Evolutionary conservation across 2,329 filamentous ascomycete species (phyloP).

Genomic region (Pleomassaria siparia): DNA sequence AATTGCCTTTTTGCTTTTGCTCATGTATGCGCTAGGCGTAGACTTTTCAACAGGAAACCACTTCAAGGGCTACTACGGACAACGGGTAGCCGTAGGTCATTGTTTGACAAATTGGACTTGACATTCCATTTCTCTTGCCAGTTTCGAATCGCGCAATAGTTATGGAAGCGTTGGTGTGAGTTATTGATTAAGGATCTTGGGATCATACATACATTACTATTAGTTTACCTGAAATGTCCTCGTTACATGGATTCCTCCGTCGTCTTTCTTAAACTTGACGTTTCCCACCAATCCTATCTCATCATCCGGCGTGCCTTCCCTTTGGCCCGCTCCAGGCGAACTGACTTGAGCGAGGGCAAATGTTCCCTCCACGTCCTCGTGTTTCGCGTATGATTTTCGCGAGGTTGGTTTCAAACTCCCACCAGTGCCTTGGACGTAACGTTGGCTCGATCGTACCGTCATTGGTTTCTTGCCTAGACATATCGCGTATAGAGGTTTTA

Average conservation of each 20-base stretch:
- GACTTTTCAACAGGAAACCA: no score
- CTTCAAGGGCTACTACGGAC: no score
- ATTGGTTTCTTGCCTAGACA: constrained; percentile 15
- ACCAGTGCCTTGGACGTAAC: constrained; percentile 2
- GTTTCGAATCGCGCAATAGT: no score
- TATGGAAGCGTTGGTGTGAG: no score
- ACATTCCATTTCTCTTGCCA: no score
- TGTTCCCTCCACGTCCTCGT: neutral
- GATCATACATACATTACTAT: neutral
- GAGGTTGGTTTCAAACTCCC: constrained; percentile 1
- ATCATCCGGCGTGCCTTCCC: constrained; percentile 8
- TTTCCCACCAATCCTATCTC: constrained; percentile 6
- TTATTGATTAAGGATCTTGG: neutral
- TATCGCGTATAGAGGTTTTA: constrained; percentile 24
- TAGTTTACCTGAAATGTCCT: constrained; percentile 11
- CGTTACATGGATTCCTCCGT: constrained; percentile 11
- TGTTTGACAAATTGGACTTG: no score
- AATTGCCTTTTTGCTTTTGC: no score
- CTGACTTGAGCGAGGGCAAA: neutral
- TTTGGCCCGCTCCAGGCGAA: neutral
- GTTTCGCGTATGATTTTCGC: constrained; percentile 2
- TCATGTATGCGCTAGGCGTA: no score
- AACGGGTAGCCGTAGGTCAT: no score
- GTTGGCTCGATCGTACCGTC: constrained; percentile 7
- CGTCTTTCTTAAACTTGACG: constrained; percentile 4